These are phyloP conservation scores for Xylaria sp. DNA, from an alignment of 2,329 filamentous ascomycete species.

Conservation along the genomic window DNA sequence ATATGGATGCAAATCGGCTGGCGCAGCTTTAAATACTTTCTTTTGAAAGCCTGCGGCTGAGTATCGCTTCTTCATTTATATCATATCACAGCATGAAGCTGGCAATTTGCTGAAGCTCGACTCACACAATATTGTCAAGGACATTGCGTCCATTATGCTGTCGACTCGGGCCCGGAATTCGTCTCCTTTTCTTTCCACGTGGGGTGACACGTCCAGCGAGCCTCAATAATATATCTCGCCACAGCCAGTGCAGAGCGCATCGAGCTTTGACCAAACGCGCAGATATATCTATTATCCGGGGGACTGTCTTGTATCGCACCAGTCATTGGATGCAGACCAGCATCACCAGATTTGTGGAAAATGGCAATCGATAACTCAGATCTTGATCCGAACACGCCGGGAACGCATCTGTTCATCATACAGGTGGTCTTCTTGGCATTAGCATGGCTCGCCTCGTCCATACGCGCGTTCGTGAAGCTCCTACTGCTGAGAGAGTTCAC, in stretches of 20 bases:
- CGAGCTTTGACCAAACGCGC: not conserved
- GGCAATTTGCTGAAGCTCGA: not conserved
- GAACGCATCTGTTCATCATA: slow-evolving; percentile 23
- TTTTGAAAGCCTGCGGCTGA: not conserved
- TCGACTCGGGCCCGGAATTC: not conserved
- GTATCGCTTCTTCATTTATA: not conserved
- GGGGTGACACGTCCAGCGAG: slow-evolving; percentile 3
- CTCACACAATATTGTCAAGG: not conserved
- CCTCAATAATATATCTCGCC: not conserved
- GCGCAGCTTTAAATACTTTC: slow-evolving; percentile 2
- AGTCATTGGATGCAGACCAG: not conserved
- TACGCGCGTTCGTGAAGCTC: slow-evolving; percentile 42
- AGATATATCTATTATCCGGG: not conserved
- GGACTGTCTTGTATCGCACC: not conserved
- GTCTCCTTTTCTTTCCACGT: not conserved
- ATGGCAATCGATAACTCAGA: slow-evolving; percentile 19
- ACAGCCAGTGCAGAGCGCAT: not conserved
- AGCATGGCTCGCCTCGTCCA: slow-evolving; percentile 35
- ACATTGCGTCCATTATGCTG: slow-evolving; percentile 2
- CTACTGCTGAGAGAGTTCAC: slow-evolving; percentile 39
- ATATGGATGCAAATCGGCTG: slow-evolving; percentile 3
- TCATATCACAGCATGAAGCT: not conserved
- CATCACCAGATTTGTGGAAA: not conserved
- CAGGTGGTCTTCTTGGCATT: slow-evolving; percentile 32
- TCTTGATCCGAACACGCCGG: slow-evolving; percentile 24